Base-by-base conservation (phyloP, 2,329 filamentous ascomycete species). In the Cladosporium cucumerinum region DNA sequence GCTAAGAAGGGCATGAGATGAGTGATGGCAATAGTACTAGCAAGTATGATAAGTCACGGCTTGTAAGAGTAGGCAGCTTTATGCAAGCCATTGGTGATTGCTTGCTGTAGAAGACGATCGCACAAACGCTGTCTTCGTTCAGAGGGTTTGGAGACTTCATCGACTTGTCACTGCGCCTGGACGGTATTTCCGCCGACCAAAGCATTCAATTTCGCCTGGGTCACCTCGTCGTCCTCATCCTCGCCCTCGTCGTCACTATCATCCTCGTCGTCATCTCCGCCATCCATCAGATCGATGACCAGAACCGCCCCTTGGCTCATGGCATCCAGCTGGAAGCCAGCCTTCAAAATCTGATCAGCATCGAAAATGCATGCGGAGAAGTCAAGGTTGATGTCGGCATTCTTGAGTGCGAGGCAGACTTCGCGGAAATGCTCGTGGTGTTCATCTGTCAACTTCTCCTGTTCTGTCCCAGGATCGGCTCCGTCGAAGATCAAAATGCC, bases 291-390 rank as follows among this genome's bases (percentile, higher is more conserved):
- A 46, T 62, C 60, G n/a, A 62, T 62, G 21, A 55, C 60, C 18
- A 62, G 30, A 12, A 54, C 60, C 5, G 60, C 49, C 2, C 60
- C 60, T 46, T 43, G n/a, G 14, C 49, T 62, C 60, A 62, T 62
- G n/a, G 32, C 60, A 55, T 62, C 60, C 21, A 62, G 49, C 34
- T 62, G 60, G 18, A 62, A 62, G 5, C 60, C 60, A 11, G 60
- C 60, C 25, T 62, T 62, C 34, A 62, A 6, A 10, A 30, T 25
- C 23, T 28, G 25, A 10, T 54, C 60, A 16, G 60, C 60, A 46
- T 62, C 60, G 34, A 62, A 62, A 11, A 62, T 62, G 28, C 60
- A 62, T n/a, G 60, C 60, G 3, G 60, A 62, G n/a, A 62, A 62
- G 12, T 62, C 60, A 8, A 62, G 34, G 8, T 62, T 62, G 49